Evolutionary conservation across 2,329 filamentous ascomycete species (phyloP).

Genomic region (Tolypocladium tundrense): DNA sequence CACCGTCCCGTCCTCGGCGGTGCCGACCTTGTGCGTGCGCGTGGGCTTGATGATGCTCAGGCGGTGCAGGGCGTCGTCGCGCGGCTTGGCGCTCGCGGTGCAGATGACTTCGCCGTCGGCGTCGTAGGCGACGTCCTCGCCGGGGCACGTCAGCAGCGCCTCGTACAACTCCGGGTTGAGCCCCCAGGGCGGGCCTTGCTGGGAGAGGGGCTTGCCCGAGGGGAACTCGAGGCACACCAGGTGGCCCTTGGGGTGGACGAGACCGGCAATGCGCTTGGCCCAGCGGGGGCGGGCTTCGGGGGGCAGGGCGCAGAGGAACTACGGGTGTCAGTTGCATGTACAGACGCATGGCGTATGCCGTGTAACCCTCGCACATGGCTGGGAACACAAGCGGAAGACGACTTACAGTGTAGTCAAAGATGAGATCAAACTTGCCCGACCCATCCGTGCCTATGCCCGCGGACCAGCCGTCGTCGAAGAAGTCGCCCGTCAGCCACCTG

Average conservation of each 20-base stretch:
- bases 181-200: slow-evolving; percentile 64
- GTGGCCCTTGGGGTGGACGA: slow-evolving; percentile 38
- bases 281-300: slow-evolving; percentile 39
- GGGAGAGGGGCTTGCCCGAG: slow-evolving; percentile 54
- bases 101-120: slow-evolving; percentile 32
- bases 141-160: slow-evolving; percentile 60
- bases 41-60: slow-evolving; percentile 39
- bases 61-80: slow-evolving; percentile 27
- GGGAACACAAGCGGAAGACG: background rate
- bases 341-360: background rate
- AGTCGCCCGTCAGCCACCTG: slow-evolving; percentile 53
- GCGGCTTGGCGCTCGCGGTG: slow-evolving; percentile 22
- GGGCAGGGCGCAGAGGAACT: slow-evolving; percentile 57
- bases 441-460: slow-evolving; percentile 27
- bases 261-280: slow-evolving; percentile 39
- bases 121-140: slow-evolving; percentile 53
- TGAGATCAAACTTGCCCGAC: slow-evolving; percentile 49
- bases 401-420: slow-evolving; percentile 54
- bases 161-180: slow-evolving; percentile 60
- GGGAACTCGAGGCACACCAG: slow-evolving; percentile 69
- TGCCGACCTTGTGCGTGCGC: slow-evolving; percentile 38
- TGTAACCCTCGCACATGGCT: background rate
- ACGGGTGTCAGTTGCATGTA: background rate
- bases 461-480: slow-evolving; percentile 53
- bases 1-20: slow-evolving; percentile 32